Evolutionary conservation across 140 eudicot species (phyloP).

Genomic region (Senecio squalidus): DNA sequence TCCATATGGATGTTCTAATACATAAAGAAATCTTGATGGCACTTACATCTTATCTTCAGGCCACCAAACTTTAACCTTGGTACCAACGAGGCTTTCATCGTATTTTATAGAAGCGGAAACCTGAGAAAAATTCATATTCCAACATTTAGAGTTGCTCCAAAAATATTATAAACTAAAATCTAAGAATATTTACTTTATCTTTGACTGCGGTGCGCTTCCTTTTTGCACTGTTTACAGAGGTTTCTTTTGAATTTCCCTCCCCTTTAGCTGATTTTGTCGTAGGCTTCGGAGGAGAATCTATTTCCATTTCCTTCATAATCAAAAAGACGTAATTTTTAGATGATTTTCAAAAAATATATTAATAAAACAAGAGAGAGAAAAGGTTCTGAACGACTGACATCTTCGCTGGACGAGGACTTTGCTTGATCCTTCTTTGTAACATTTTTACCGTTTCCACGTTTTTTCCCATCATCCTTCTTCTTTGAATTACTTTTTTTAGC

Average conservation of each 20-base stretch:
- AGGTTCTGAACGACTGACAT: conserved; percentile 24
- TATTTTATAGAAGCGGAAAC: conserved; percentile 28
- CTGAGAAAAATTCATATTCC: conserved; percentile 31
- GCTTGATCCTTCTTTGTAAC: conserved; percentile 36
- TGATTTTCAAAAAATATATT: neutral
- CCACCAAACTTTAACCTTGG: conserved; percentile 89
- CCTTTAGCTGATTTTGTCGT: conserved; percentile 44
- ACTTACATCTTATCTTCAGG: conserved; percentile 75
- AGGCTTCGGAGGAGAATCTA: conserved; percentile 47
- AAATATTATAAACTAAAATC: neutral
- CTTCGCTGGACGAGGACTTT: conserved; percentile 40
- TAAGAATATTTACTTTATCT: conserved; percentile 33
- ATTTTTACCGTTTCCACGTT: conserved; percentile 48
- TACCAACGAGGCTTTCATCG: conserved; percentile 60
- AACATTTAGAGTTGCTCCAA: neutral
- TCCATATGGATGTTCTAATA: neutral
- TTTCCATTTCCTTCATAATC: conserved; percentile 42
- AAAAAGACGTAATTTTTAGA: conserved; percentile 6
- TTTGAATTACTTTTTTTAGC: conserved; percentile 34
- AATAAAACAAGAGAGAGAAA: neutral
- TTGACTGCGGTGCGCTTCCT: conserved; percentile 51
- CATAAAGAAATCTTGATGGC: neutral
- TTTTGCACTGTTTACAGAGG: conserved; percentile 46
- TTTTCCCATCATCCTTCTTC: conserved; percentile 39
- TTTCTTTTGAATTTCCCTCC: conserved; percentile 37